phyloP scores from a whole-genome alignment of 225 moss, liverwort and hornwort species.

The Pseudisothecium myosuroides region DNA sequence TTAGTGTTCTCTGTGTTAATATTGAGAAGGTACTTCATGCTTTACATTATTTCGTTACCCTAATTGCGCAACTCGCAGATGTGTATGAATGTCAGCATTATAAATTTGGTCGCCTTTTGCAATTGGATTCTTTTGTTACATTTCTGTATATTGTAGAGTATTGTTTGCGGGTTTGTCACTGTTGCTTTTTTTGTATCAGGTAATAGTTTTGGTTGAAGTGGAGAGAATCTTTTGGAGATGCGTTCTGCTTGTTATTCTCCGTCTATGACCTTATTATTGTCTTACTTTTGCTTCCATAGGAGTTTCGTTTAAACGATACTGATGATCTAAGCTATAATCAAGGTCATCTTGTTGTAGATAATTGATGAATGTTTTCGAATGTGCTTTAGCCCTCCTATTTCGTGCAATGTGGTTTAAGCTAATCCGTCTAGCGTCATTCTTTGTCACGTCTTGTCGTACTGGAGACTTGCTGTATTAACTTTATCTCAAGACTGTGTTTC shows the following conservation, averaged over 20 bases:
- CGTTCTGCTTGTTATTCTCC: neutral
- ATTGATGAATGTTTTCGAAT: neutral
- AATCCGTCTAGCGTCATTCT: neutral
- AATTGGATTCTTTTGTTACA: neutral
- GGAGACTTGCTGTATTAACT: neutral
- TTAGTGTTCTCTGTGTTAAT: slow-evolving; percentile 10
- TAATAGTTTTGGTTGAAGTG: neutral
- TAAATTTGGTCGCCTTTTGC: neutral
- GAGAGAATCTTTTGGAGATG: neutral
- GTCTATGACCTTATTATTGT: neutral
- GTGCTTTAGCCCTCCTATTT: neutral
- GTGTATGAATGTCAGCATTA: slow-evolving; percentile 7
- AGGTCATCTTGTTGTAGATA: neutral
- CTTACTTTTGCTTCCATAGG: neutral
- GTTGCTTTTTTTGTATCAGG: too few species aligned
- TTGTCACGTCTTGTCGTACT: neutral
- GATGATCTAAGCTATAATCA: neutral
- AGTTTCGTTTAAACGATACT: neutral
- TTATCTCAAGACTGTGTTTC: neutral
- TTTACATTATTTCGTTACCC: slow-evolving; percentile 6
- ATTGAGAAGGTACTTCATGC: slow-evolving; percentile 12
- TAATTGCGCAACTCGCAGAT: slow-evolving; percentile 2
- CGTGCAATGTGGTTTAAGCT: neutral
- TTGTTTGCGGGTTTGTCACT: neutral
- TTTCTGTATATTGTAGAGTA: neutral